A percentile compares a stretch with the other conserved stretches of the same genome.
Conservation (phyloP, 2,329 filamentous ascomycete genomes). For the Verticillium longisporum region DNA sequence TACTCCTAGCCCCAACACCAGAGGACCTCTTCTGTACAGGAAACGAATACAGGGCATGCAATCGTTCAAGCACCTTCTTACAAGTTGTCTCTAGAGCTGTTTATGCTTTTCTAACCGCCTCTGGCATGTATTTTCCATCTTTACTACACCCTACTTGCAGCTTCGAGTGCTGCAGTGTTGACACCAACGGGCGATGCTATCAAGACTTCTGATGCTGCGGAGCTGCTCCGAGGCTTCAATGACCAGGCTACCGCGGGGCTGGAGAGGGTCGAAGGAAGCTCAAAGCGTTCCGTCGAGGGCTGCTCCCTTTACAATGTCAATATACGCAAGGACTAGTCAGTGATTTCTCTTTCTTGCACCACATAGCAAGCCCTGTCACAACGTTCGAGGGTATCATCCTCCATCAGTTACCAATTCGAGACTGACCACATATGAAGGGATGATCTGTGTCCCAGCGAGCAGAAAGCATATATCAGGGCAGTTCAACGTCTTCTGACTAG, state of each 20-base stretch:
- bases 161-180: not conserved
- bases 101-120: not conserved
- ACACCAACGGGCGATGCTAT: not conserved
- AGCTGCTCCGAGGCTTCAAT: not conserved
- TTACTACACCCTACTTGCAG: not conserved
- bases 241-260: not conserved
- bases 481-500: slow-evolving; percentile 9
- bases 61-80: too few species aligned
- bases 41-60: not conserved
- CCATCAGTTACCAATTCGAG: not conserved
- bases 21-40: not conserved
- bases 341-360: not conserved
- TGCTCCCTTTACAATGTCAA: not conserved
- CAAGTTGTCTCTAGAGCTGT: too few species aligned
- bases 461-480: slow-evolving; percentile 11
- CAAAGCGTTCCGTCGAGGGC: not conserved
- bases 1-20: not conserved
- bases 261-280: not conserved
- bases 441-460: slow-evolving; percentile 14
- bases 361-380: too few species aligned
- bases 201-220: not conserved
- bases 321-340: not conserved
- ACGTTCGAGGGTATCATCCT: not conserved
- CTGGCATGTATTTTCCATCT: not conserved
- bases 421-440: slow-evolving; percentile 7